Conservation (phyloP, 1,139 yeast genomes). For the Scheffersomyces lignicola region DNA sequence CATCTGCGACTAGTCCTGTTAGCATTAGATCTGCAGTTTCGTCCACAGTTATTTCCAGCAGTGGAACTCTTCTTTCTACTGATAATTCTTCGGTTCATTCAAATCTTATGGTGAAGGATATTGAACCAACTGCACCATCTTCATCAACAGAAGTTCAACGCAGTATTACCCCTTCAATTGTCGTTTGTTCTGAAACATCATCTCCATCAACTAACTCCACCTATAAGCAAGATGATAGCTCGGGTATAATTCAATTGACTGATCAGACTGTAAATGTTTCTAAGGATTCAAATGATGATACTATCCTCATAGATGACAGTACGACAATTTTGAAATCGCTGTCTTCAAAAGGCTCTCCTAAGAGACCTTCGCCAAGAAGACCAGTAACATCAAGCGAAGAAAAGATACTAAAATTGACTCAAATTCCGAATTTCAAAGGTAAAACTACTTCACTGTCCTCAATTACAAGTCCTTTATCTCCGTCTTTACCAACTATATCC, state of each 20-base stretch:
- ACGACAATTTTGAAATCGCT: conserved; percentile 1
- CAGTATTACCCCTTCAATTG: conserved; percentile 23
- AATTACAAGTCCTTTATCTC: not conserved
- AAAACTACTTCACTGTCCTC: not conserved
- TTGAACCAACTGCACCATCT: conserved; percentile 3
- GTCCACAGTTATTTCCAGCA: conserved; percentile 29
- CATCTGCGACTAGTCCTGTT: conserved; percentile 27
- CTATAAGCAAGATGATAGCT: conserved; percentile 14
- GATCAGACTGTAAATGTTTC: not conserved
- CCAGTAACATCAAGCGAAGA: conserved; percentile 32
- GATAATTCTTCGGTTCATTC: conserved; percentile 29
- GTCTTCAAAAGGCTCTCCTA: conserved; percentile 3
- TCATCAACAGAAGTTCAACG: no score
- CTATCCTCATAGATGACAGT: conserved; percentile 4
- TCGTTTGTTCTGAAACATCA: conserved; percentile 18
- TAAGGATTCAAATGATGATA: conserved; percentile 1
- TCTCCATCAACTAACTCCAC: conserved; percentile 23
- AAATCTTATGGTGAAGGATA: conserved; percentile 16
- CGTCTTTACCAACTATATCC: not conserved
- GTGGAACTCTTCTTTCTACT: conserved; percentile 33
- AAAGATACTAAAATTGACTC: conserved; percentile 27
- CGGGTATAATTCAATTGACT: not conserved
- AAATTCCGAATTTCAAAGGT: conserved; percentile 27
- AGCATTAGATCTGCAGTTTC: conserved; percentile 30
- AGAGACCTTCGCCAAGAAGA: conserved; percentile 21